Evolutionary conservation across 2,329 filamentous ascomycete species (phyloP), one percentile per base, ranked within the genome.

Genomic region (Dryadomyces quercus-mongolicae): DNA sequence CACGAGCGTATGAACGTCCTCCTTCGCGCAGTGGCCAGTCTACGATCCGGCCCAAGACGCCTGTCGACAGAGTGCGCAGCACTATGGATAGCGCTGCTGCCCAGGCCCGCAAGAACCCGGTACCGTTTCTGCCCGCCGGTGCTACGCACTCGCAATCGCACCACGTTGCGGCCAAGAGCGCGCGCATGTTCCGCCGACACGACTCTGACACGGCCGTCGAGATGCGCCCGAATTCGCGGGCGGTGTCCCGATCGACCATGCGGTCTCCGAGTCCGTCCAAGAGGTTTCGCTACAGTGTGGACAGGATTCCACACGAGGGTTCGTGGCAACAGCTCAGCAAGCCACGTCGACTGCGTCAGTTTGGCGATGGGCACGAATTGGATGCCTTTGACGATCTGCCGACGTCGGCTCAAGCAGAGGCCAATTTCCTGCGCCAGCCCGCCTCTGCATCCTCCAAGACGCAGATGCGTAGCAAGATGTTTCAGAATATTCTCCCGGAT

Each of bases 321-420:
- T 70, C 71, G 5, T 80, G 75, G 73, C 81, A 85, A 60, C 83
- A 85, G 49, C 71, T 95, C 56, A 91, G 80, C 58, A 86, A 84
- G 66, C 89, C 89, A 3, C 76, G 80, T 40, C 76, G 82, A 44
- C 74, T 76, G 56, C 78, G 83, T 48, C 82, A 88, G 62, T 98
- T 94, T 70, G 93, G 93, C 13, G 89, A 96, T 67, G 93, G 93
- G 16, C 86, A 85, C 57, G 93, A 98, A 68, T 76, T 98, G 38
- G 92, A 97, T 61, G 83, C 80, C 2, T 97, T 98, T 66, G 93
- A 98, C 66, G 93, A 98, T 68, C 73, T 98, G 54, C 92, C 92
- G 1, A 97, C 91, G 0, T 96, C 91, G 16, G 82, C 78, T 13
- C 81, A 85, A 57, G 78, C 82, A 15, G 93, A 98, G 69, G 89